phyloP scores from a whole-genome alignment of 441 rosid genomes.

The Melastoma candidum region DNA sequence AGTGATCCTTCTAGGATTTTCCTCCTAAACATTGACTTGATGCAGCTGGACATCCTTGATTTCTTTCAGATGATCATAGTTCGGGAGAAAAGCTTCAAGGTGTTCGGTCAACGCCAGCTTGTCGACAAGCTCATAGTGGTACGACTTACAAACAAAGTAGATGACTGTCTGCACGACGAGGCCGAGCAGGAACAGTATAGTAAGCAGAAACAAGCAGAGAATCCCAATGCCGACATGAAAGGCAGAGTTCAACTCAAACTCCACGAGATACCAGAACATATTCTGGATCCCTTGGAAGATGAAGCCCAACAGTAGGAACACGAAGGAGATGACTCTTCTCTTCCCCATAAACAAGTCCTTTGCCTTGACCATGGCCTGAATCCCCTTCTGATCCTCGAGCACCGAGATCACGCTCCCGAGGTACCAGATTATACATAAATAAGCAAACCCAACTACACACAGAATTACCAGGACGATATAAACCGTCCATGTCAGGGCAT shows the following conservation, averaged over 20 bases:
- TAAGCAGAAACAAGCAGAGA: background rate
- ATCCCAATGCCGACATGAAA: background rate
- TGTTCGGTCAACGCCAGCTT: background rate
- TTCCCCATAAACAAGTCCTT: background rate
- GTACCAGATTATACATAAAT: constrained; percentile 1
- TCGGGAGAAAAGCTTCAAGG: background rate
- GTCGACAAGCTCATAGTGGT: background rate
- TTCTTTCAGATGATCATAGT: background rate
- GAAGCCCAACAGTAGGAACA: background rate
- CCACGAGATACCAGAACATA: background rate
- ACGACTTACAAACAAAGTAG: background rate
- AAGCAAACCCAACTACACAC: background rate
- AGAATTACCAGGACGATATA: background rate
- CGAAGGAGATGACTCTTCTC: background rate
- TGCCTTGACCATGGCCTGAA: background rate
- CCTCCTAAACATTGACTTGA: background rate
- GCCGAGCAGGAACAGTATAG: background rate
- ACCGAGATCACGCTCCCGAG: constrained; percentile 5
- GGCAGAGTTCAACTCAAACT: background rate
- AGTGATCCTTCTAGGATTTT: too few species aligned
- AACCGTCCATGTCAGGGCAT: background rate
- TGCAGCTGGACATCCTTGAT: background rate
- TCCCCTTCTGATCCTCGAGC: constrained; percentile 5
- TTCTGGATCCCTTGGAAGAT: background rate
- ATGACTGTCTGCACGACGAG: background rate